Conservation (phyloP, 352 stramenopile genomes). For the Elongisporangium undulatum region DNA sequence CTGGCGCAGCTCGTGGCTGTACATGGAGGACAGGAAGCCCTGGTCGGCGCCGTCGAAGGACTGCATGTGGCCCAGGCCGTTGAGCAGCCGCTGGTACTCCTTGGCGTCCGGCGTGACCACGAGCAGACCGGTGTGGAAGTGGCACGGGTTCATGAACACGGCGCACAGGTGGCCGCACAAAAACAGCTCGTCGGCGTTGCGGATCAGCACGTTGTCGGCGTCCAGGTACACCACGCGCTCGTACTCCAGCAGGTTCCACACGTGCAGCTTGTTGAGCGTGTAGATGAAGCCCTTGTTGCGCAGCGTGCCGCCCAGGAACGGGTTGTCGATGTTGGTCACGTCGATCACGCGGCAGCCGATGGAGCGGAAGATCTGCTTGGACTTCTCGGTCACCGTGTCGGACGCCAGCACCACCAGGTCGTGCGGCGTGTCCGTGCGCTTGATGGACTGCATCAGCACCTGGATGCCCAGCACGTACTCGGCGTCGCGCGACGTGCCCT, state of each 20-base stretch:
- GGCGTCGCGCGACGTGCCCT: constrained; percentile 74
- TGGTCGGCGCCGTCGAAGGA: constrained; percentile 83
- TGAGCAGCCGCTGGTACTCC: constrained; percentile 72
- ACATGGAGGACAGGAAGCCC: constrained; percentile 85
- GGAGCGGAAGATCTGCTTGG: constrained; percentile 69
- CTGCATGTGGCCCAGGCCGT: constrained; percentile 52
- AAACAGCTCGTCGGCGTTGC: constrained; percentile 88
- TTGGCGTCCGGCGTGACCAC: constrained; percentile 71
- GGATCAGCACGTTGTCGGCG: constrained; percentile 88
- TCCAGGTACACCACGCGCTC: constrained; percentile 90
- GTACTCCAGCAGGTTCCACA: constrained; percentile 90
- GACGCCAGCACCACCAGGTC: constrained; percentile 85
- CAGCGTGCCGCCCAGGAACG: constrained; percentile 69
- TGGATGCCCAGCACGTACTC: constrained; percentile 85
- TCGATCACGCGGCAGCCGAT: constrained; percentile 83
- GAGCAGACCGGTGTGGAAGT: constrained; percentile 86
- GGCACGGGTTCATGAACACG: constrained; percentile 90
- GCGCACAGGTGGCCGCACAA: constrained; percentile 83
- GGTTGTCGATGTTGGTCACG: constrained; percentile 87
- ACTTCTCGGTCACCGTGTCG: constrained; percentile 74
- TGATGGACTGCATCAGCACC: constrained; percentile 85
- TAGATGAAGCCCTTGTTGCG: constrained; percentile 89
- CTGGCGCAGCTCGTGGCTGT: constrained; percentile 71
- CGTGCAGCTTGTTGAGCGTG: constrained; percentile 89
- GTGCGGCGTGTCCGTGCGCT: constrained; percentile 74